These are phyloP conservation scores for Monascus ruber DNA, from an alignment of 2,329 filamentous ascomycete species.

Conservation along the genomic window DNA sequence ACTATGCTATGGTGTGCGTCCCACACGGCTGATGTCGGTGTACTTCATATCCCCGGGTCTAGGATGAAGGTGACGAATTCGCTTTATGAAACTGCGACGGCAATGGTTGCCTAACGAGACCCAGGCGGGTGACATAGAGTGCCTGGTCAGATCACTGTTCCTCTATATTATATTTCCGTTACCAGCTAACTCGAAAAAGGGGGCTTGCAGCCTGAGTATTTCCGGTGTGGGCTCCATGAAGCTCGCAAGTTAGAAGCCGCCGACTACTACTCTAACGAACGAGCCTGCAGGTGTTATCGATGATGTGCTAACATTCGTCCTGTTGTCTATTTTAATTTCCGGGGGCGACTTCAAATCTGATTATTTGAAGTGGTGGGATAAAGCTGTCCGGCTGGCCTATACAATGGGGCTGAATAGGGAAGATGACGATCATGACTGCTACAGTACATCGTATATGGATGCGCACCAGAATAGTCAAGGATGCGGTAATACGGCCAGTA, in stretches of 20 bases:
- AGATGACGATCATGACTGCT: conserved; percentile 24
- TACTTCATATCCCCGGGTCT: conserved; percentile 32
- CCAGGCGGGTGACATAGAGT: background rate
- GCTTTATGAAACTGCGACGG: background rate
- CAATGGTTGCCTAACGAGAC: background rate
- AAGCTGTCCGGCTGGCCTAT: conserved; percentile 29
- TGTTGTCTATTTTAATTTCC: conserved; percentile 37
- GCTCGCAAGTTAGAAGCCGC: conserved; percentile 2
- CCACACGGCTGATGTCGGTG: conserved; percentile 36
- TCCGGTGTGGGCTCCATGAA: too few species aligned
- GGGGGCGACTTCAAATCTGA: conserved; percentile 41
- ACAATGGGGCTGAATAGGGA: conserved; percentile 29
- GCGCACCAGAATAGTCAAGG: too few species aligned
- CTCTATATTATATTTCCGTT: background rate
- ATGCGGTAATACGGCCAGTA: too few species aligned
- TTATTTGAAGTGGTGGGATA: conserved; percentile 38
- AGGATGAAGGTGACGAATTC: conserved; percentile 16
- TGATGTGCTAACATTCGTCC: conserved; percentile 36
- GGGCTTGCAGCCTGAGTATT: too few species aligned
- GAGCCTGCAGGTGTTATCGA: conserved; percentile 12
- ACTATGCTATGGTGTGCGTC: conserved; percentile 40
- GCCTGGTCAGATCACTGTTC: background rate
- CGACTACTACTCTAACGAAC: conserved; percentile 5
- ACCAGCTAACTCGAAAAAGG: background rate
- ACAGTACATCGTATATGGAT: too few species aligned